These are phyloP conservation scores for Backusella luteola DNA, from an alignment of 192 early-diverging fungal genomes.

Conservation along the genomic window DNA sequence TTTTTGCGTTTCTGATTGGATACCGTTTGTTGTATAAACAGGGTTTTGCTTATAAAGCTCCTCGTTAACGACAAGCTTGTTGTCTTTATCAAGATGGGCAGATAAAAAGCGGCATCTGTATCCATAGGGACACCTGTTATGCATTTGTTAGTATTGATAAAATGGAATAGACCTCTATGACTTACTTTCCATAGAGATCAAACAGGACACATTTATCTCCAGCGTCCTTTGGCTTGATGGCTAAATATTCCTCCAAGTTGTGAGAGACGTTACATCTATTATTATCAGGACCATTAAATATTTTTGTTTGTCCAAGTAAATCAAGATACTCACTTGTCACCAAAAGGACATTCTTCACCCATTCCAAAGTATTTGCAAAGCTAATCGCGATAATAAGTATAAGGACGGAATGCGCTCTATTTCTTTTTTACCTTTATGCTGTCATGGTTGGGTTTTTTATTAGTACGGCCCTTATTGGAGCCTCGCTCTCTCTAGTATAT, in stretches of 20 bases:
- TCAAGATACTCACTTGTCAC: conserved; percentile 30
- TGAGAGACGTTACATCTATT: conserved; percentile 73
- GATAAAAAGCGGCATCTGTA: conserved; percentile 60
- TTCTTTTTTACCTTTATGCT: conserved; percentile 14
- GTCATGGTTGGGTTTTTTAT: conserved; percentile 20
- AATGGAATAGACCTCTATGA: conserved; percentile 7
- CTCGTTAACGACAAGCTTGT: conserved; percentile 57
- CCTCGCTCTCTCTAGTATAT: conserved; percentile 9
- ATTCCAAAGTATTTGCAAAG: conserved; percentile 51
- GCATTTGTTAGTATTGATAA: neutral
- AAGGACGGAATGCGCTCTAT: neutral
- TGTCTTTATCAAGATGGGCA: conserved; percentile 50
- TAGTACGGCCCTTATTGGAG: conserved; percentile 20
- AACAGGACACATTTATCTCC: conserved; percentile 67
- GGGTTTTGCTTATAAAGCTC: conserved; percentile 29
- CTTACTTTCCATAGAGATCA: conserved; percentile 70
- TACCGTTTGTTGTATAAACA: conserved; percentile 21
- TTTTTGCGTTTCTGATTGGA: conserved; percentile 15
- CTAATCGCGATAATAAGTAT: neutral
- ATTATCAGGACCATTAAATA: neutral
- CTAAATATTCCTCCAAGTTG: conserved; percentile 71
- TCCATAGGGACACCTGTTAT: conserved; percentile 54
- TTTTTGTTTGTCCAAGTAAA: neutral
- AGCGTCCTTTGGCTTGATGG: conserved; percentile 69
- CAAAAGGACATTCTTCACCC: conserved; percentile 48